A percentile compares a stretch with the other conserved stretches of the same genome.
Conservation (phyloP, 306 rosid genomes). For the Sindora glabra region DNA sequence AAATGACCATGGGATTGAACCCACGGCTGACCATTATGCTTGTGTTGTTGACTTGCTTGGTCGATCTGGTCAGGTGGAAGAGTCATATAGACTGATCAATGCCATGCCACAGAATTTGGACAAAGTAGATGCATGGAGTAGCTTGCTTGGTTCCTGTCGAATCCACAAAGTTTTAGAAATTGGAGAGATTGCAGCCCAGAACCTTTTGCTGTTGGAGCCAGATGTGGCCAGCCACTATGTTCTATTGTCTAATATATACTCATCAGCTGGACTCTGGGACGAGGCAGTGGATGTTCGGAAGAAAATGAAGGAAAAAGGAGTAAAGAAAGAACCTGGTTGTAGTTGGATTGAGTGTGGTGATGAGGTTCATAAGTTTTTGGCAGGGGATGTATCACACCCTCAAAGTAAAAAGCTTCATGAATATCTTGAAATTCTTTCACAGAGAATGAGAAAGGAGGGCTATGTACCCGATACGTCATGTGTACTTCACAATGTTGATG, state of each 20-base stretch:
- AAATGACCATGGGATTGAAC: slow-evolving; percentile 50
- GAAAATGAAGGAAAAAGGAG: slow-evolving; percentile 79
- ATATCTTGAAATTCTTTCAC: slow-evolving; percentile 50
- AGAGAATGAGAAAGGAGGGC: slow-evolving; percentile 70
- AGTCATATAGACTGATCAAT: slow-evolving; percentile 51
- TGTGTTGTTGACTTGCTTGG: slow-evolving; percentile 90
- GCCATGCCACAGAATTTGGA: slow-evolving; percentile 51
- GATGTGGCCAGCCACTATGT: slow-evolving; percentile 82
- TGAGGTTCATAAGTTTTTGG: slow-evolving; percentile 75
- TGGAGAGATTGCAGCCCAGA: slow-evolving; percentile 65
- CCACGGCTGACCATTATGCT: slow-evolving; percentile 69
- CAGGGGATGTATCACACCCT: slow-evolving; percentile 74
- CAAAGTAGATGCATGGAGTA: slow-evolving; percentile 76
- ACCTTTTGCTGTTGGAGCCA: slow-evolving; percentile 65
- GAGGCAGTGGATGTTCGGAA: slow-evolving; percentile 62
- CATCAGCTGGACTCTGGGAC: slow-evolving; percentile 74
- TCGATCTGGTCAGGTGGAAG: slow-evolving; percentile 65
- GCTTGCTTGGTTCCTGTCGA: slow-evolving; percentile 79
- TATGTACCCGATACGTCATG: slow-evolving; percentile 85
- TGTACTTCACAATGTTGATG: slow-evolving; percentile 75
- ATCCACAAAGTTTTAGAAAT: slow-evolving; percentile 54
- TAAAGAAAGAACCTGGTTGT: slow-evolving; percentile 81
- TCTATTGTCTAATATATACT: slow-evolving; percentile 66
- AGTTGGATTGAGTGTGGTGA: slow-evolving; percentile 86
- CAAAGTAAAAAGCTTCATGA: slow-evolving; percentile 58